These are phyloP conservation scores for Malbranchea zuffiana DNA, from an alignment of 2,329 filamentous ascomycete species.

Conservation along the genomic window DNA sequence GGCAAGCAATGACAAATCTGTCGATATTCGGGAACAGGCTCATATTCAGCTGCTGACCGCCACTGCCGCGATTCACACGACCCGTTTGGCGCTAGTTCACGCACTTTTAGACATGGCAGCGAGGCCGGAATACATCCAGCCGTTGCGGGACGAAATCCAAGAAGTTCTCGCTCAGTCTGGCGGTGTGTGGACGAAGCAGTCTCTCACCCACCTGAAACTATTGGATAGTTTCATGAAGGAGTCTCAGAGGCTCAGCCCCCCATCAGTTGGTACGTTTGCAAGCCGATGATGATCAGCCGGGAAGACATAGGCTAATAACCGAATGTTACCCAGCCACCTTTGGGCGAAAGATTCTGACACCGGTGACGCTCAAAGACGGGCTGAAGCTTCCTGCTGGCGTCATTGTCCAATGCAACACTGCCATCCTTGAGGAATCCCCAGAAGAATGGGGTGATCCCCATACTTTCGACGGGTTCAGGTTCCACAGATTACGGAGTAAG, in stretches of 20 bases:
- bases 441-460: not conserved
- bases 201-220: conserved; percentile 12
- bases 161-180: conserved; percentile 1
- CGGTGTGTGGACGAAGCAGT: conserved; percentile 6
- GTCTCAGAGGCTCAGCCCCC: conserved; percentile 16
- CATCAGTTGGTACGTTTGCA: conserved; percentile 12
- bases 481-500: conserved; percentile 33
- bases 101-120: not conserved
- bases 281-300: too few species aligned
- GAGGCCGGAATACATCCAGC: conserved; percentile 1
- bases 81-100: not conserved
- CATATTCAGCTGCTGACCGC: not conserved
- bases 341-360: not conserved
- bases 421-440: not conserved
- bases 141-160: not conserved
- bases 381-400: not conserved
- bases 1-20: not conserved
- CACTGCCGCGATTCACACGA: not conserved
- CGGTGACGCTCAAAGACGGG: not conserved
- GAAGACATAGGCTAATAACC: too few species aligned
- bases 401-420: not conserved
- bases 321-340: not conserved
- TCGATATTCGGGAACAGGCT: not conserved
- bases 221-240: conserved; percentile 22
- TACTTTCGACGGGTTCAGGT: conserved; percentile 42